phyloP scores from a whole-genome alignment of 352 stramenopile species.

The Sclerospora graminicola region DNA sequence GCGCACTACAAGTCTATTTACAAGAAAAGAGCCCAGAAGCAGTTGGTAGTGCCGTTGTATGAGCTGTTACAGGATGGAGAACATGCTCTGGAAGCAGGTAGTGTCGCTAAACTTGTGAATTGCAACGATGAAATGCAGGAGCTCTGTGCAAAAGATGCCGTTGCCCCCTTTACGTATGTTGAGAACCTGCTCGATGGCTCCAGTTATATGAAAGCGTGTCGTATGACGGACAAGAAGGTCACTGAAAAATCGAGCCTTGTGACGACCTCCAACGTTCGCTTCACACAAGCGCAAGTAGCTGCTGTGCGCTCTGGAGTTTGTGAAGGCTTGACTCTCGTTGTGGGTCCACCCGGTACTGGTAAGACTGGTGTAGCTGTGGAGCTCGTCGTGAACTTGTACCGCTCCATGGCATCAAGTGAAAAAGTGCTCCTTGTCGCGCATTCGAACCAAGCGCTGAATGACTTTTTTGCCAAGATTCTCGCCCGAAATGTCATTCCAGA shows the following conservation, averaged over 20 bases:
- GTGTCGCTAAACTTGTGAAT: conserved; percentile 32
- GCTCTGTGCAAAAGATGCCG: conserved; percentile 23
- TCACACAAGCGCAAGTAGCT: conserved; percentile 88
- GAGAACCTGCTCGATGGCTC: conserved; percentile 22
- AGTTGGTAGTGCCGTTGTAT: conserved; percentile 25
- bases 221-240: conserved; percentile 5
- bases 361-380: conserved; percentile 94
- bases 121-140: conserved; percentile 17
- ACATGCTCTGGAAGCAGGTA: conserved; percentile 33
- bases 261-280: conserved; percentile 38
- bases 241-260: neutral
- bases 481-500: conserved; percentile 59
- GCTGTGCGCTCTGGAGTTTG: conserved; percentile 89
- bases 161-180: conserved; percentile 44
- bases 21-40: conserved; percentile 27
- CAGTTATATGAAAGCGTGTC: conserved; percentile 27
- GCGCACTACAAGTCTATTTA: conserved; percentile 63
- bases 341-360: conserved; percentile 89
- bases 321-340: conserved; percentile 90
- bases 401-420: conserved; percentile 59
- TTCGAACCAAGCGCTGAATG: conserved; percentile 92
- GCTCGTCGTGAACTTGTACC: conserved; percentile 91
- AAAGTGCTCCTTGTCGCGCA: conserved; percentile 92
- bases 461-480: conserved; percentile 93
- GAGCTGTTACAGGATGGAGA: conserved; percentile 36